phyloP scores from a whole-genome alignment of 495 filamentous ascomycete species.

The Parathielavia appendiculata region DNA sequence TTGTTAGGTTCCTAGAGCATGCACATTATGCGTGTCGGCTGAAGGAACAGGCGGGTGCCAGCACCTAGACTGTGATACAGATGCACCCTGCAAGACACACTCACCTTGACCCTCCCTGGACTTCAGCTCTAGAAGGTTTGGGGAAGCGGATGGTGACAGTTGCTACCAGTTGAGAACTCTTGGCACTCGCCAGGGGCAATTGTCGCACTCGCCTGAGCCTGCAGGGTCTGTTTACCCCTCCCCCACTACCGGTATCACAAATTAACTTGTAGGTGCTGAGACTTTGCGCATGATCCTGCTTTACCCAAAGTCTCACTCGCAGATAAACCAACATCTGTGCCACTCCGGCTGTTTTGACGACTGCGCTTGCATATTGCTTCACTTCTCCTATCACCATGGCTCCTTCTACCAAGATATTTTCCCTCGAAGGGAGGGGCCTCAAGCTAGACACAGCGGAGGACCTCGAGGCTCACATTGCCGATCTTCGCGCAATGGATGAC shows the following conservation, averaged over 20 bases:
- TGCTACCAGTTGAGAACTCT: slow-evolving; percentile 5
- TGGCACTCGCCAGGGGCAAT: slow-evolving; percentile 1
- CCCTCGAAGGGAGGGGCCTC: slow-evolving; percentile 81
- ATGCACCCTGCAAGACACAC: no score
- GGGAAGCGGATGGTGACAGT: not conserved
- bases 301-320: not conserved
- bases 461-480: slow-evolving; percentile 76
- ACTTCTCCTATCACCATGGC: slow-evolving; percentile 37
- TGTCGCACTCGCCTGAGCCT: slow-evolving; percentile 7
- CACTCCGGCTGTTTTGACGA: not conserved
- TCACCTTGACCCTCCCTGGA: no score
- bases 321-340: not conserved
- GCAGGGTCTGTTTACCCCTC: slow-evolving; percentile 28
- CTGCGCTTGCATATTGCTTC: slow-evolving; percentile 6
- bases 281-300: slow-evolving; percentile 14
- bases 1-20: no score
- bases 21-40: no score
- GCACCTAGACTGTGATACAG: no score
- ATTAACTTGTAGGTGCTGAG: not conserved
- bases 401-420: slow-evolving; percentile 63
- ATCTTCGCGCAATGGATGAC: slow-evolving; percentile 62
- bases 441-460: slow-evolving; percentile 86
- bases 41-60: no score
- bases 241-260: slow-evolving; percentile 25
- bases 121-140: no score